Conservation (phyloP, 371 early-diverging fungal species). For the Mucor racemosus region DNA sequence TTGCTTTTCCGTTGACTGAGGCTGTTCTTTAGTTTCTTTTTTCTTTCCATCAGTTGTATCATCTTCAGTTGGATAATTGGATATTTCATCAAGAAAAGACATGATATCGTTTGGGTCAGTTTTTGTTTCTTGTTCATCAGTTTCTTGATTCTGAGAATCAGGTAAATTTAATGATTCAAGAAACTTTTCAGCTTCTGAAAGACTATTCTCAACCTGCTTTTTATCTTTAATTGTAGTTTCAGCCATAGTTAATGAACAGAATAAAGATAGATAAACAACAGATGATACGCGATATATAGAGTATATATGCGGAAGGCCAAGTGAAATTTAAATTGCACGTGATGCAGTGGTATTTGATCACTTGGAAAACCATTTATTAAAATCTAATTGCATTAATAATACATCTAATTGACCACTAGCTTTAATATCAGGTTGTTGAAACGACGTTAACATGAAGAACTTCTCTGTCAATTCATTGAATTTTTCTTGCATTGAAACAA, state of each 20-base stretch:
- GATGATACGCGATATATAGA: neutral
- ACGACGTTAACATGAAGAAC: conserved; percentile 53
- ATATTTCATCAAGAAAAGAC: conserved; percentile 58
- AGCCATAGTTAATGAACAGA: conserved; percentile 12
- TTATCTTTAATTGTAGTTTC: conserved; percentile 15
- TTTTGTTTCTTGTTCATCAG: conserved; percentile 8
- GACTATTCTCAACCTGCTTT: conserved; percentile 25
- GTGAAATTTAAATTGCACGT: neutral
- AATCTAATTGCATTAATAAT: conserved; percentile 70
- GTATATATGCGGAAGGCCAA: no score
- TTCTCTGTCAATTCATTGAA: conserved; percentile 55
- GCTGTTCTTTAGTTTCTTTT: neutral
- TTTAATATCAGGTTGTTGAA: conserved; percentile 47
- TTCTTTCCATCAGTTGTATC: neutral
- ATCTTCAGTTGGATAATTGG: conserved; percentile 40
- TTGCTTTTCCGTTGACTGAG: no score
- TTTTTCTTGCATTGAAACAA: conserved; percentile 39
- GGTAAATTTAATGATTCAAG: conserved; percentile 51
- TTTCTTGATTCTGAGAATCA: conserved; percentile 24
- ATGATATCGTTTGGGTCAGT: conserved; percentile 56
- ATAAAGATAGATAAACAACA: neutral
- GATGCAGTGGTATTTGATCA: neutral
- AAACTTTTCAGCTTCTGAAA: conserved; percentile 58
- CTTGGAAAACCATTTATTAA: conserved; percentile 52
- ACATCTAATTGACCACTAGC: conserved; percentile 59